Evolutionary conservation across 306 rosid species (phyloP).

Genomic region (Dalbergia cultrata): DNA sequence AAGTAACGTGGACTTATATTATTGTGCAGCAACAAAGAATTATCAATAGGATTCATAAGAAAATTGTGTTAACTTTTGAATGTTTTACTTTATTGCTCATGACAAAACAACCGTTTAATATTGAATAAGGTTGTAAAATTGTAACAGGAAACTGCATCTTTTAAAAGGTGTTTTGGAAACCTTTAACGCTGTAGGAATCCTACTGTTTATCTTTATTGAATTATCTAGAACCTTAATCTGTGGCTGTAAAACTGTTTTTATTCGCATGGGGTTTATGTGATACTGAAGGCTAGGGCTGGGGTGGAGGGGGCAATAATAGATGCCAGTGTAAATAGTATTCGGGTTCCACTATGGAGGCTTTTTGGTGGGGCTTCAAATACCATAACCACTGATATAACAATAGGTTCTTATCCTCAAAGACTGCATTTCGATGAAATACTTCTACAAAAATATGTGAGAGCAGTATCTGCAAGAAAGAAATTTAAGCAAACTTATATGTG

Average conservation of each 20-base stretch:
- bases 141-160: too few relatives aligned
- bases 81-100: not conserved
- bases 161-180: too few relatives aligned
- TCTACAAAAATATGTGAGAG: not conserved
- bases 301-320: conserved; percentile 94
- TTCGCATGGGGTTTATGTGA: conserved; percentile 29
- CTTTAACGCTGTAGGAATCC: not conserved
- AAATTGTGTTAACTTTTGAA: conserved; percentile 19
- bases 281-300: conserved; percentile 94
- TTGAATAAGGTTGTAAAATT: not conserved
- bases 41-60: conserved; percentile 16
- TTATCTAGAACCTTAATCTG: conserved; percentile 11
- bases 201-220: not conserved
- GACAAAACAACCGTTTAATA: not conserved
- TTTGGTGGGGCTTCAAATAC: conserved; percentile 90
- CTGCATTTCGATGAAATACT: conserved; percentile 5
- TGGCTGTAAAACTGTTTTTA: not conserved
- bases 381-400: conserved; percentile 86
- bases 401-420: conserved; percentile 52
- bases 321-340: conserved; percentile 82
- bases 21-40: not conserved
- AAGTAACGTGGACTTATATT: too few relatives aligned
- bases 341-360: conserved; percentile 88
- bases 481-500: conserved; percentile 45
- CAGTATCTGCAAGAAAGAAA: not conserved